A percentile compares a stretch with the other conserved stretches of the same genome.
These are phyloP conservation scores for Tylopilus sp. DNA, from an alignment of 768 basidiomycete genomes.

Conservation along the genomic window DNA sequence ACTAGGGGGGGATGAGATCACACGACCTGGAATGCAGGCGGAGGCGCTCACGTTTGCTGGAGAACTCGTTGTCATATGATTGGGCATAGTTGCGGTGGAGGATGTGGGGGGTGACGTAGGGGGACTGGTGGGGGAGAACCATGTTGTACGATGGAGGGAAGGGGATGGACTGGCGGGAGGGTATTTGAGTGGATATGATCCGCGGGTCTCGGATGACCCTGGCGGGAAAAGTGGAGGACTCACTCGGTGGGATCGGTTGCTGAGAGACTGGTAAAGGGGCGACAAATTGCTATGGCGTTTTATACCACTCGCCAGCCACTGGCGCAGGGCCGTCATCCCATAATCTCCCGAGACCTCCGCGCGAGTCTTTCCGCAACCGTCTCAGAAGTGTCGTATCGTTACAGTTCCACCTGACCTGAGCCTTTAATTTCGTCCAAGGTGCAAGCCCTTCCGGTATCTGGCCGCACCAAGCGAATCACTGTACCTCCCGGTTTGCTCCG, in stretches of 20 bases:
- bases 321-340: constrained; percentile 29
- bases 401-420: neutral
- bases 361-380: constrained; percentile 20
- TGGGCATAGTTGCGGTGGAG: constrained; percentile 86
- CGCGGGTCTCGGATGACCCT: constrained; percentile 17
- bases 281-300: constrained; percentile 13
- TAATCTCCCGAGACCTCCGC: constrained; percentile 27
- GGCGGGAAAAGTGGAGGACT: constrained; percentile 9
- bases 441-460: neutral
- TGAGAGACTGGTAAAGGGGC: constrained; percentile 1
- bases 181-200: constrained; percentile 24
- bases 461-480: neutral
- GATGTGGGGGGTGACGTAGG: constrained; percentile 87
- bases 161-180: neutral
- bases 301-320: constrained; percentile 26
- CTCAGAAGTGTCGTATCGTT: neutral
- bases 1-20: constrained; percentile 44
- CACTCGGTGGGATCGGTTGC: constrained; percentile 15
- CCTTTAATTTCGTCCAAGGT: neutral
- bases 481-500: constrained; percentile 20
- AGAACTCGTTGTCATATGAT: constrained; percentile 60
- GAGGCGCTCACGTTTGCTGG: constrained; percentile 49
- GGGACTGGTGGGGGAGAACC: constrained; percentile 70
- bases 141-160: constrained; percentile 37
- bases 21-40: neutral